Conservation (phyloP, 768 basidiomycete species). For the Termitomyces sp. region DNA sequence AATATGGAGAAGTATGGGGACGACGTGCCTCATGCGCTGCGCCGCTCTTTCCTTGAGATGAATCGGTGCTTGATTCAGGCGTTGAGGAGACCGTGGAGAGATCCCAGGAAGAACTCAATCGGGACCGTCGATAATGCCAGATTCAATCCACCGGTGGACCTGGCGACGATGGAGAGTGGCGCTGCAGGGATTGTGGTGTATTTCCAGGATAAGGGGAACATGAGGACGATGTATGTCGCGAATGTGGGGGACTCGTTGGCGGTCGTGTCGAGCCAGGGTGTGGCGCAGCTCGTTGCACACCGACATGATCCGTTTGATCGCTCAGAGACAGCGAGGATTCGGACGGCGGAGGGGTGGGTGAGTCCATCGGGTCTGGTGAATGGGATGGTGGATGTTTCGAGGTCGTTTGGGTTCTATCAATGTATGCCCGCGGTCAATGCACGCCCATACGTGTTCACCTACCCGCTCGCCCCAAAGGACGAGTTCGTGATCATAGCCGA, state of each 20-base stretch:
- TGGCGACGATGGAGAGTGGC: constrained; percentile 60
- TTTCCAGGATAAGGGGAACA: constrained; percentile 53
- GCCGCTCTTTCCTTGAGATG: constrained; percentile 83
- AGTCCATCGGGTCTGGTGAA: constrained; percentile 89
- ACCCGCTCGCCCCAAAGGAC: constrained; percentile 76
- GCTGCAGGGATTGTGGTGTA: constrained; percentile 88
- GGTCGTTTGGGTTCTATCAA: constrained; percentile 91
- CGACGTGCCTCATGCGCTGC: constrained; percentile 69
- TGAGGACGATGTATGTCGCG: constrained; percentile 75
- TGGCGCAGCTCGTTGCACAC: constrained; percentile 68
- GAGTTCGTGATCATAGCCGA: constrained; percentile 98
- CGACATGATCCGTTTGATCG: constrained; percentile 91
- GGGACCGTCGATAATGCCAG: constrained; percentile 41
- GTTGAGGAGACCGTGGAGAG: background rate
- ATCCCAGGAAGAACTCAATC: constrained; percentile 68
- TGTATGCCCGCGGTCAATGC: constrained; percentile 89
- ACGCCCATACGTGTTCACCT: constrained; percentile 69
- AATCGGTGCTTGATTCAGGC: constrained; percentile 63
- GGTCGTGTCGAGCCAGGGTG: constrained; percentile 76
- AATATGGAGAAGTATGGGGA: constrained; percentile 39
- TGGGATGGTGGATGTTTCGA: constrained; percentile 87
- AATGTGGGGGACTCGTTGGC: constrained; percentile 89
- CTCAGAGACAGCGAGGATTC: constrained; percentile 81
- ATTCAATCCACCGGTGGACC: constrained; percentile 32
- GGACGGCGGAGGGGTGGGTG: constrained; percentile 91